Evolutionary conservation across 495 filamentous ascomycete species (phyloP).

Genomic region (Articulospora tetracladia): DNA sequence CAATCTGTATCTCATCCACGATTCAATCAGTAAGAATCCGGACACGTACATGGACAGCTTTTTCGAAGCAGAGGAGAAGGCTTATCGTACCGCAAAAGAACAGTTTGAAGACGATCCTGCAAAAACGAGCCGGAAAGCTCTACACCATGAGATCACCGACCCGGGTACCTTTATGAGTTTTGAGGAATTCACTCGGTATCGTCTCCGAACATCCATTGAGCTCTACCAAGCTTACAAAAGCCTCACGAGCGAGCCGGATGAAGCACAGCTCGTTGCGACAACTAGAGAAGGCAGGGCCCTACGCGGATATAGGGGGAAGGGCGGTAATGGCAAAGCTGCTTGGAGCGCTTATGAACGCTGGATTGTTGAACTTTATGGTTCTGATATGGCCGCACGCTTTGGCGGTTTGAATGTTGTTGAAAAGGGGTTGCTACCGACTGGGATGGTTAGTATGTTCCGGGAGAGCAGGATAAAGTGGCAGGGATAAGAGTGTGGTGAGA

Average conservation of each 20-base stretch:
- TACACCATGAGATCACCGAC: conserved; percentile 20
- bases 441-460: conserved; percentile 57
- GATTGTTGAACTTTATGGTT: conserved; percentile 55
- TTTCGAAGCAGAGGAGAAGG: conserved; percentile 34
- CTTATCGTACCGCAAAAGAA: conserved; percentile 43
- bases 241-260: conserved; percentile 2
- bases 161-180: conserved; percentile 44
- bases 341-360: conserved; percentile 55
- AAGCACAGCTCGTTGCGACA: not conserved
- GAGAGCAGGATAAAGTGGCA: conserved; percentile 57
- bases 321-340: conserved; percentile 35
- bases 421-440: conserved; percentile 55
- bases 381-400: conserved; percentile 53
- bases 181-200: conserved; percentile 46
- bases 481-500: conserved; percentile 12
- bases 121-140: not conserved
- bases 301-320: conserved; percentile 1
- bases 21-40: conserved; percentile 44
- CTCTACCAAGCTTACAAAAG: conserved; percentile 3
- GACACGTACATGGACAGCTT: conserved; percentile 38
- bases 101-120: conserved; percentile 33
- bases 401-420: conserved; percentile 58
- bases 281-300: conserved; percentile 6
- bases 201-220: conserved; percentile 35
- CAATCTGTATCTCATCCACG: conserved; percentile 46